Conservation (phyloP, 106 monocot species). For the Dactylorhiza incarnata region DNA sequence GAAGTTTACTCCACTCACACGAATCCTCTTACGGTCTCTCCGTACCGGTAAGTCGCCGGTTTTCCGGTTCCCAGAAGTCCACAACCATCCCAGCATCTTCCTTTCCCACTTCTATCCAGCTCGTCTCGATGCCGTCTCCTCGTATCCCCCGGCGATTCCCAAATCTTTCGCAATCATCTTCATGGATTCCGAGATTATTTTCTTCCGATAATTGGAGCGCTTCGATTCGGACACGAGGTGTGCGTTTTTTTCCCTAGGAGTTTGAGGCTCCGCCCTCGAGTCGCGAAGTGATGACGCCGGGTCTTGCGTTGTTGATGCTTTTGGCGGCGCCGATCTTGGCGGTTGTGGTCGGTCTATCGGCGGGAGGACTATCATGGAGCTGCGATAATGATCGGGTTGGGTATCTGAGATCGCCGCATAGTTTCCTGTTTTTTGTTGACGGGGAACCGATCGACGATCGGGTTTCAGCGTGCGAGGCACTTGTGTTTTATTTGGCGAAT, state of each 20-base stretch:
- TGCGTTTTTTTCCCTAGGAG: background rate
- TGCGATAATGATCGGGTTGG: constrained; percentile 19
- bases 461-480: constrained; percentile 21
- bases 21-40: no score
- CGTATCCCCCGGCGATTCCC: background rate
- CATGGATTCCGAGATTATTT: background rate
- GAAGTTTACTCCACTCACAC: no score
- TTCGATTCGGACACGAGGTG: background rate
- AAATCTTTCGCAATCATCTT: background rate
- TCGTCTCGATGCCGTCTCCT: background rate
- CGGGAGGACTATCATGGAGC: background rate
- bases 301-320: background rate
- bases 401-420: constrained; percentile 1
- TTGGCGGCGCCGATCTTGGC: background rate
- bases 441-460: constrained; percentile 24
- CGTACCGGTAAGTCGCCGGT: no score
- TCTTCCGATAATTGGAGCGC: background rate
- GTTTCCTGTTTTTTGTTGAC: constrained; percentile 14
- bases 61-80: no score
- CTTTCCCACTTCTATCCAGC: no score
- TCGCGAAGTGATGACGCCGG: background rate
- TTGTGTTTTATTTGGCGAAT: constrained; percentile 21
- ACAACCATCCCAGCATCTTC: no score
- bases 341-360: background rate
- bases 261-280: background rate